Conservation (phyloP, 768 basidiomycete species). For the Terana coerulea region DNA sequence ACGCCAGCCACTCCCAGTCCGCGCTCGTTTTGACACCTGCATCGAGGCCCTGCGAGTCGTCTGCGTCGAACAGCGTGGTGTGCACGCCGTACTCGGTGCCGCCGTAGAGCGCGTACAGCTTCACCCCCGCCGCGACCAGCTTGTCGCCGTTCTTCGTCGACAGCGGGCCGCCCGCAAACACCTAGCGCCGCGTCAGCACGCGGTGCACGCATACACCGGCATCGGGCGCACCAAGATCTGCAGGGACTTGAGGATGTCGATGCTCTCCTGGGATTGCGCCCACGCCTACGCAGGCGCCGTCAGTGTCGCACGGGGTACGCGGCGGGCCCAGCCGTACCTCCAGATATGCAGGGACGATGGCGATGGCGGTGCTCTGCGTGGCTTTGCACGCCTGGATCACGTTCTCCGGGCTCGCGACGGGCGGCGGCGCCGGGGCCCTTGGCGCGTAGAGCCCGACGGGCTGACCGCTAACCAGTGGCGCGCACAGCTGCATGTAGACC, state of each 20-base stretch:
- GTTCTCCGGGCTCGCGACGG: conserved; percentile 21
- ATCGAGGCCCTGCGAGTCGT: background rate
- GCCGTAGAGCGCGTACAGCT: conserved; percentile 5
- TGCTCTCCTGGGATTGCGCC: conserved; percentile 6
- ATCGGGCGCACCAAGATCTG: background rate
- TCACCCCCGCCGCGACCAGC: conserved; percentile 8
- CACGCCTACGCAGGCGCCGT: conserved; percentile 2
- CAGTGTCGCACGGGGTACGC: background rate
- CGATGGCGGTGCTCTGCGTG: conserved; percentile 10
- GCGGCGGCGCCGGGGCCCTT: conserved; percentile 18
- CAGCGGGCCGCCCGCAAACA: conserved; percentile 5
- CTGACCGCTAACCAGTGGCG: conserved; percentile 9
- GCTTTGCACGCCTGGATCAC: conserved; percentile 10
- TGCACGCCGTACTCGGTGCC: conserved; percentile 5
- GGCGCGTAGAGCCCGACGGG: conserved; percentile 22
- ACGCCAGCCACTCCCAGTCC: conserved; percentile 36
- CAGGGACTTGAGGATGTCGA: conserved; percentile 2
- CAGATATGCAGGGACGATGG: conserved; percentile 24
- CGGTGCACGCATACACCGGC: background rate
- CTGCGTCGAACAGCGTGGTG: background rate
- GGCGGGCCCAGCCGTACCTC: conserved; percentile 17
- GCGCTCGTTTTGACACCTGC: conserved; percentile 4
- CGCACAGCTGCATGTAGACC: background rate
- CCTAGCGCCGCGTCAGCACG: background rate
- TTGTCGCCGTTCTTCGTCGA: conserved; percentile 1